These are phyloP conservation scores for Solanum chacoense DNA, from an alignment of 305 asterid genomes.

Conservation along the genomic window DNA sequence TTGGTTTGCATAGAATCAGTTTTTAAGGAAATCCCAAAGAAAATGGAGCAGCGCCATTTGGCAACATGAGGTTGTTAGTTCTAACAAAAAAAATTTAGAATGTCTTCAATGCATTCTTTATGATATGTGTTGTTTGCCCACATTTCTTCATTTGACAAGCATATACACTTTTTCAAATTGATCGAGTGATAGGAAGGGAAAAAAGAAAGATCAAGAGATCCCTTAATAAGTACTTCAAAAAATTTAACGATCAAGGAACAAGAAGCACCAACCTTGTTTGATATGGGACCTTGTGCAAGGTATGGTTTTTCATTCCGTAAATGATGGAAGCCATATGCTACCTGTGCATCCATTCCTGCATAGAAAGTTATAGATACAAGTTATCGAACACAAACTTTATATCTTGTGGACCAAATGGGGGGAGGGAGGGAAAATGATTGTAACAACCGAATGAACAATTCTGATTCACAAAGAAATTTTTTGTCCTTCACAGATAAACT, in stretches of 20 bases:
- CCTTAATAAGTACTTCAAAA: not conserved
- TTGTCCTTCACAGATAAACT: not conserved
- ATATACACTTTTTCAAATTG: not conserved
- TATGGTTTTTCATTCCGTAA: conserved; percentile 86
- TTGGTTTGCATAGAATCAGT: not conserved
- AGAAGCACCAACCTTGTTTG: conserved; percentile 68
- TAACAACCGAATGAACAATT: not conserved
- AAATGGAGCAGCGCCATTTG: not conserved
- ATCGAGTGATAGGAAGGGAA: not conserved
- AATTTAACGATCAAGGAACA: not conserved
- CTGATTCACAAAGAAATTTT: not conserved
- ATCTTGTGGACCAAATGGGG: not conserved
- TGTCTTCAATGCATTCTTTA: not conserved
- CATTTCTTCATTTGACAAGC: not conserved
- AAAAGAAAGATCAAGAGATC: not conserved
- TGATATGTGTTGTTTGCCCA: not conserved
- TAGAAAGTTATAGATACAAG: conserved; percentile 1
- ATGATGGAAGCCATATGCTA: conserved; percentile 92
- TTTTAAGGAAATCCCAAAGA: not conserved
- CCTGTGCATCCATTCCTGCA: conserved; percentile 98
- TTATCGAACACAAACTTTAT: not conserved
- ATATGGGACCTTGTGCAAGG: conserved; percentile 94
- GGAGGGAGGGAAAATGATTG: not conserved
- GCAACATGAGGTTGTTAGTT: not conserved
- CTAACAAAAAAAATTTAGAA: not conserved